Percentiles rank a stretch among this genome's conserved stretches.
phyloP scores from a whole-genome alignment of 1,284 basidiomycete species.

The Ceratobasidium sp. region DNA sequence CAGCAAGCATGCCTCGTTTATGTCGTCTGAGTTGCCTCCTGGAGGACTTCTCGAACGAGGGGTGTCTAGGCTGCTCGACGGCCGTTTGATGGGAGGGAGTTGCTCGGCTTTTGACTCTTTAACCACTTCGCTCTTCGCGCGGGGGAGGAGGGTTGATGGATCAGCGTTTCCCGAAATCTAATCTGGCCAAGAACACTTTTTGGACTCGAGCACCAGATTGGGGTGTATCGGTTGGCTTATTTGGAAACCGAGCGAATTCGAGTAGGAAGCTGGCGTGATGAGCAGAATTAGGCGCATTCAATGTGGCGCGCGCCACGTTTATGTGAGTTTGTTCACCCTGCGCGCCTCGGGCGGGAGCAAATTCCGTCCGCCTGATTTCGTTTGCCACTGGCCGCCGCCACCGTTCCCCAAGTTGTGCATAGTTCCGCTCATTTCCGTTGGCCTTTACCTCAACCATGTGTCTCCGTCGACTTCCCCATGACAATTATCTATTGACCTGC shows the following conservation, averaged over 20 bases:
- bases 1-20: conserved; percentile 33
- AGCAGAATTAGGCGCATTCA: neutral
- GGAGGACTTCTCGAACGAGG: neutral
- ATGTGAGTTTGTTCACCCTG: conserved; percentile 35
- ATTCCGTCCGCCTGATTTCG: conserved; percentile 18
- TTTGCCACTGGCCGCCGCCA: conserved; percentile 15
- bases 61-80: conserved; percentile 13
- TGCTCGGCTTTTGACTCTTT: conserved; percentile 15
- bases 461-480: neutral
- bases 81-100: neutral
- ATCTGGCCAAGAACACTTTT: conserved; percentile 3
- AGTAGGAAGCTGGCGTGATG: conserved; percentile 1
- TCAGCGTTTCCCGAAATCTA: conserved; percentile 16
- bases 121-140: conserved; percentile 11
- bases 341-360: conserved; percentile 22
- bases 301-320: conserved; percentile 41
- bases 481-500: neutral
- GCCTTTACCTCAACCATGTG: conserved; percentile 16
- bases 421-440: neutral
- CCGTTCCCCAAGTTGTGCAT: neutral
- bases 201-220: conserved; percentile 17
- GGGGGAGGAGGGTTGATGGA: neutral
- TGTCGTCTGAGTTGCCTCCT: conserved; percentile 8
- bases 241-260: neutral
- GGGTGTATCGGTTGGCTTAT: conserved; percentile 18